These are phyloP conservation scores for Pythium dissimile DNA, from an alignment of 352 stramenopile species.

Conservation along the genomic window DNA sequence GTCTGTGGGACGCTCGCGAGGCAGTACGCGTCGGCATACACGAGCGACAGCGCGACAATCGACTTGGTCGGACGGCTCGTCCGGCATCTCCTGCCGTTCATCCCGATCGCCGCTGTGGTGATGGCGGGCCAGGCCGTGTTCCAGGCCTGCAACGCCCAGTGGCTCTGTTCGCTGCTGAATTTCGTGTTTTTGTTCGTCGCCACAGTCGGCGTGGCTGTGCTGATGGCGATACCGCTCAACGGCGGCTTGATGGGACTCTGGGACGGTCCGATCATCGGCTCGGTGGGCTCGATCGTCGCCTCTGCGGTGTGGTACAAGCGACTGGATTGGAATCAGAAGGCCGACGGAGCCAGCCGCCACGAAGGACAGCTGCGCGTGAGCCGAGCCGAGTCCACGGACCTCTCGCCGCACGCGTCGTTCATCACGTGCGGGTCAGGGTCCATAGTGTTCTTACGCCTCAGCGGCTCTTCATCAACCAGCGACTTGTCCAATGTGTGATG, in stretches of 20 bases:
- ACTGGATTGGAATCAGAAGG: constrained; percentile 39
- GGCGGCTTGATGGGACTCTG: constrained; percentile 53
- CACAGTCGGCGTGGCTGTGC: constrained; percentile 37
- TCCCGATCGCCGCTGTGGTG: constrained; percentile 34
- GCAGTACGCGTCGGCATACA: constrained; percentile 40
- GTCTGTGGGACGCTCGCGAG: constrained; percentile 27
- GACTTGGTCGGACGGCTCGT: constrained; percentile 29
- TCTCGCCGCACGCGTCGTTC: background rate
- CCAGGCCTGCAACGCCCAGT: constrained; percentile 48
- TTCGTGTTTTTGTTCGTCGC: constrained; percentile 47
- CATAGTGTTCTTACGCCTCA: constrained; percentile 9
- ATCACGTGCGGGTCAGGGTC: constrained; percentile 6
- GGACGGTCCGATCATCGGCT: constrained; percentile 50
- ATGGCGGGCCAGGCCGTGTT: constrained; percentile 46
- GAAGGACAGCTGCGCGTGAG: background rate
- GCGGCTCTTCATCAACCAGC: background rate
- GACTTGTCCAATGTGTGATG: background rate
- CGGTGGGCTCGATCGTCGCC: constrained; percentile 34
- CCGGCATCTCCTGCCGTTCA: constrained; percentile 31
- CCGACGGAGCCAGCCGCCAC: background rate
- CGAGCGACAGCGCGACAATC: constrained; percentile 28
- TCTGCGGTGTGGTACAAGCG: constrained; percentile 42
- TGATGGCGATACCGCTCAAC: constrained; percentile 41
- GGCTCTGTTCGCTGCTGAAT: constrained; percentile 50
- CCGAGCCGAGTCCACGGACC: background rate